Evolutionary conservation across 2,329 filamentous ascomycete genomes (phyloP).

Genomic region (Penicillium concentricum): DNA sequence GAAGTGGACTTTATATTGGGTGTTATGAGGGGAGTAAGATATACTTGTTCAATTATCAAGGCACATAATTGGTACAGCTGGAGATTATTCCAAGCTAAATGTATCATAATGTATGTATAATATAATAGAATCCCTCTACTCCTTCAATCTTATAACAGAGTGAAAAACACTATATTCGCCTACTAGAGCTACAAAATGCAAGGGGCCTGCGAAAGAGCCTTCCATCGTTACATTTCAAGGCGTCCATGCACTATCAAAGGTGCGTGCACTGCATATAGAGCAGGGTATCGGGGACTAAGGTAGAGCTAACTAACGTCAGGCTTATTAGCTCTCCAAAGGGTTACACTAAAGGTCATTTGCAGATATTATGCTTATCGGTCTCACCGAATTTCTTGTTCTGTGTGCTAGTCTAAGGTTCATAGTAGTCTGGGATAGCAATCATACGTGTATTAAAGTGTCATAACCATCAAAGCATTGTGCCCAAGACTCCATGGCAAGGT

Average conservation of each 20-base stretch:
- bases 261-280: neutral
- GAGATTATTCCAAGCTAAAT: neutral
- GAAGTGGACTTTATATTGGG: constrained; percentile 10
- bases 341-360: neutral
- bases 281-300: neutral
- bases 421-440: neutral
- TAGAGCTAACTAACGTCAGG: neutral
- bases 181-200: neutral
- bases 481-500: neutral
- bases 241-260: neutral
- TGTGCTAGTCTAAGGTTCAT: neutral
- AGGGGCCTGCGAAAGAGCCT: neutral
- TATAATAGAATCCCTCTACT: neutral
- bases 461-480: neutral
- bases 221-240: neutral
- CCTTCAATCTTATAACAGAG: neutral
- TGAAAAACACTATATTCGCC: neutral
- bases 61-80: neutral
- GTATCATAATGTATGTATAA: neutral
- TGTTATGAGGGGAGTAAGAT: constrained; percentile 25
- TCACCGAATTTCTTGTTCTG: neutral
- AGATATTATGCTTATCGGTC: neutral
- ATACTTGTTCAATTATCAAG: constrained; percentile 6
- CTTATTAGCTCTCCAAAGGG: neutral
- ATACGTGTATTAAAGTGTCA: neutral